Evolutionary conservation across 768 basidiomycete genomes (phyloP), one percentile per base, ranked within the genome.

Genomic region (Rickenella mellea): DNA sequence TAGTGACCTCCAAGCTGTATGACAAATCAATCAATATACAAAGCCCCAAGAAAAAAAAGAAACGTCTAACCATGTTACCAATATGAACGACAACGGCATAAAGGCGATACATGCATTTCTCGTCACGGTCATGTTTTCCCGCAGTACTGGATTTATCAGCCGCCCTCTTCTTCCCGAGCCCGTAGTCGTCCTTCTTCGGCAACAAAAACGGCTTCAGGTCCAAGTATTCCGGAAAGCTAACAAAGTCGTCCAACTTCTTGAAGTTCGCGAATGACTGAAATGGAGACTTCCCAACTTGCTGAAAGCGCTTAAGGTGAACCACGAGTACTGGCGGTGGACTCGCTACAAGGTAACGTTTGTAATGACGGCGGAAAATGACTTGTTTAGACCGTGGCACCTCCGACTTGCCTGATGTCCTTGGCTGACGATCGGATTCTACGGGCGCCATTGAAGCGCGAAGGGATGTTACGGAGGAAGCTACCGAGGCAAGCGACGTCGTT

Each of bases 291-390:
- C 69, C 67, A 6, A 81, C 70, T 55, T 94, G 91, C 61, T 94
- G 89, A 64, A 98, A 98, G 35, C 93, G 76, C 65, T 97, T 97
- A 39, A 96, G 73, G 52, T 97, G 93, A 45, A 97, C 75, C 39
- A 93, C 86, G 43, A 97, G 76, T 25, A 96, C 73, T 0, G 91
- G 88, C 0, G 93, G 93, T 1, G 85, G 80, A 0, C 70, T 71
- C 12, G 81, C 76, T 58, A 98, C 86, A 45, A 98, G 79, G 61
- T 96, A 98, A 10, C 93, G 85, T 62, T 98, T 98, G 66, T 89
- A 91, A 4, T 90, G 89, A 1, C 86, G 72, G 1, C 88, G 78
- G 63, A 85, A 71, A 36, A 94, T 69, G 39, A 79, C 80, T 26
- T 85, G 86, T 45, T 71, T 67, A 15, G 62, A 60, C 27, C 60